These are phyloP conservation scores for Cymbopogon flexuosus DNA, from an alignment of 202 grass and related monocot species.

Conservation along the genomic window DNA sequence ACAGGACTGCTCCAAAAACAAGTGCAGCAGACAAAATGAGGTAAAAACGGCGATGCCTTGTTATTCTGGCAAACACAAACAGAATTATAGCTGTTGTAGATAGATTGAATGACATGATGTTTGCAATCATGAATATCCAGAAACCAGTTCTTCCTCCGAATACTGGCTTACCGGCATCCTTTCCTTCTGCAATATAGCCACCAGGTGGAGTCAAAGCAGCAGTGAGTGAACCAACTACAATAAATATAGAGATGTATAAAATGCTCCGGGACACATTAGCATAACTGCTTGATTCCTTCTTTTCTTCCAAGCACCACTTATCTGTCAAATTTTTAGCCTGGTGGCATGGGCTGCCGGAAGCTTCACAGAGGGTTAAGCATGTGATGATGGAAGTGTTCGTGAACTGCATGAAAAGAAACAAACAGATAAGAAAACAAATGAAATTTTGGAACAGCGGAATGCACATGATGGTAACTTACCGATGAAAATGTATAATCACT, in stretches of 20 bases:
- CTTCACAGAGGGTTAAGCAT: not conserved
- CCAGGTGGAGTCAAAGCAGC: not conserved
- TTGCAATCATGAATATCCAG: not conserved
- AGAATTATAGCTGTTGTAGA: not conserved
- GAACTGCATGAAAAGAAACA: not conserved
- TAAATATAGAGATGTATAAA: not conserved
- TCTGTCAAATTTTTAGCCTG: not conserved
- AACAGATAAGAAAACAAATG: not conserved
- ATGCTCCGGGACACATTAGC: not conserved
- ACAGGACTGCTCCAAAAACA: not conserved
- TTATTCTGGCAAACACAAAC: not conserved
- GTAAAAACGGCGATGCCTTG: not conserved
- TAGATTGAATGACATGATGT: not conserved
- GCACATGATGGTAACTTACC: not conserved
- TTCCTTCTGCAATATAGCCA: not conserved
- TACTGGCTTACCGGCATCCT: not conserved
- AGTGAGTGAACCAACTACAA: not conserved
- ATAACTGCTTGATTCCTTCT: not conserved
- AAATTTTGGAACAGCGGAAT: not conserved
- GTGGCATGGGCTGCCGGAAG: not conserved
- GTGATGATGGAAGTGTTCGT: not conserved
- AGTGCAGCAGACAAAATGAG: not conserved
- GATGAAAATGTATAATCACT: not conserved
- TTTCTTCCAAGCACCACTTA: not conserved
- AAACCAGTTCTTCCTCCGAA: not conserved